phyloP scores from a whole-genome alignment of 2,329 filamentous ascomycete genomes.

The Aspergillus glaucus region DNA sequence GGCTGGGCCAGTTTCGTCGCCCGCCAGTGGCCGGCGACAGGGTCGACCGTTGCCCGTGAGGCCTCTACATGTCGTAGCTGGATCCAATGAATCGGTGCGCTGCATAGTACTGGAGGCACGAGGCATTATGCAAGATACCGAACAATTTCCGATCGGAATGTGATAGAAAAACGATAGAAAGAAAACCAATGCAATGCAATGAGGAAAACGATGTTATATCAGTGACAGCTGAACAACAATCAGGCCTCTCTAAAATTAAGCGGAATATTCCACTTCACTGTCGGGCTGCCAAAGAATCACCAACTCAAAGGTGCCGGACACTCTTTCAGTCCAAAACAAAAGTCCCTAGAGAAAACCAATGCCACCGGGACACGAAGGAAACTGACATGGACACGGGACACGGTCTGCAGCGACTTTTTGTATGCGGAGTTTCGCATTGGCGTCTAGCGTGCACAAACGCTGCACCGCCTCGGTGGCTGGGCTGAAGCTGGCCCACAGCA shows the following conservation, averaged over 20 bases:
- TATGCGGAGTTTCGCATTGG: too few relatives aligned
- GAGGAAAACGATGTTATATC: not conserved
- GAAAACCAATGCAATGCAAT: not conserved
- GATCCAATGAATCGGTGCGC: conserved; percentile 78
- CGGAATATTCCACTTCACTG: conserved; percentile 3
- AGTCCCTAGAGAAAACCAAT: not conserved
- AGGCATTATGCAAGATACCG: conserved; percentile 46
- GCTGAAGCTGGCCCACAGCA: conserved; percentile 6
- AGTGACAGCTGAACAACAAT: not conserved
- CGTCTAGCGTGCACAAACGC: too few relatives aligned
- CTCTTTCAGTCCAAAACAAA: not conserved
- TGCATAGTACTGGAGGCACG: conserved; percentile 58
- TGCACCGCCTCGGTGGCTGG: conserved; percentile 22
- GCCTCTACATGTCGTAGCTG: conserved; percentile 77
- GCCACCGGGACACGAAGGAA: not conserved
- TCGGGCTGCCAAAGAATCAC: not conserved
- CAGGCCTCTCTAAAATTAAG: conserved; percentile 1
- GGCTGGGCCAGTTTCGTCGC: conserved; percentile 22
- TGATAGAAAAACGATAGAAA: not conserved
- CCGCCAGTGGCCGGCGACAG: conserved; percentile 66
- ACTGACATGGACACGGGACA: not conserved
- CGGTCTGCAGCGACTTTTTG: too few relatives aligned
- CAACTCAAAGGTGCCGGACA: not conserved
- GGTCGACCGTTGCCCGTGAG: conserved; percentile 76
- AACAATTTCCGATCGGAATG: not conserved